Evolutionary conservation across 2,329 filamentous ascomycete genomes (phyloP).

Genomic region (Alternaria conjuncta): DNA sequence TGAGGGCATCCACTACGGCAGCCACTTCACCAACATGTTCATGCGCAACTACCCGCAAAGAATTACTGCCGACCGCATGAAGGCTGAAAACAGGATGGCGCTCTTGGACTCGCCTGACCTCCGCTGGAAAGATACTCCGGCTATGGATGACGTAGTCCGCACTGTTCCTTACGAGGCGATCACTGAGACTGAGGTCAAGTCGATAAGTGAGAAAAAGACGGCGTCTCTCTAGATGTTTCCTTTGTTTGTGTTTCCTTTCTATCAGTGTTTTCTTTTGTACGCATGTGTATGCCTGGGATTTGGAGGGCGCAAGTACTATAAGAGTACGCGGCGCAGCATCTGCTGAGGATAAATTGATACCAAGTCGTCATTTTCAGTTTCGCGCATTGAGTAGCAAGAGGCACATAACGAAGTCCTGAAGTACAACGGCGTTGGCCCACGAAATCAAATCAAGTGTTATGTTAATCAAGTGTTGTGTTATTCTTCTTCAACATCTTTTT

Average conservation of each 20-base stretch:
- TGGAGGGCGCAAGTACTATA: neutral
- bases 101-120: conserved; percentile 6
- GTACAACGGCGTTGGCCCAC: neutral
- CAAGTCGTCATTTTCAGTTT: neutral
- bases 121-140: neutral
- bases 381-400: neutral
- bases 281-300: neutral
- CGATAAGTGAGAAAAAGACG: neutral
- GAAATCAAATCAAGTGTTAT: neutral
- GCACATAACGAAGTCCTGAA: neutral
- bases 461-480: neutral
- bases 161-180: neutral
- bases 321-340: neutral
- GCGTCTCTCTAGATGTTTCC: neutral
- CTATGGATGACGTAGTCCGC: neutral
- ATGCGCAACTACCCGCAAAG: conserved; percentile 15
- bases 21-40: conserved; percentile 15
- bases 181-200: neutral
- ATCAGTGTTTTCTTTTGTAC: neutral
- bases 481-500: rapidly evolving
- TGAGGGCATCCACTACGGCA: conserved; percentile 12
- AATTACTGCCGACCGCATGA: conserved; percentile 6
- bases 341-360: neutral
- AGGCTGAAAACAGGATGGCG: conserved; percentile 6
- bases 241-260: neutral